phyloP scores from a whole-genome alignment of 495 filamentous ascomycete species.

The Usnea hakonensis region DNA sequence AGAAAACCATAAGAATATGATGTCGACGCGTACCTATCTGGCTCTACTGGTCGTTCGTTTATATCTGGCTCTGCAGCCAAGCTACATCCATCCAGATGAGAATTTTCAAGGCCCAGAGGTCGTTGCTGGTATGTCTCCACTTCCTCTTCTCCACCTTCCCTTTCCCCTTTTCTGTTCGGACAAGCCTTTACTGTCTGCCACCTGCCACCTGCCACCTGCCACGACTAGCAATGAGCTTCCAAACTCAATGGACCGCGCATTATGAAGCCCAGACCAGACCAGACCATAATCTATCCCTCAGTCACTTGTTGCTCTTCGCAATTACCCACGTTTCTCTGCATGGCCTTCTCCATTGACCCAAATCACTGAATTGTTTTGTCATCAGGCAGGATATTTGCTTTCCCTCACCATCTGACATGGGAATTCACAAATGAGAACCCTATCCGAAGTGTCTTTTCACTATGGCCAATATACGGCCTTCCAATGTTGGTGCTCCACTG shows the following conservation, averaged over 20 bases:
- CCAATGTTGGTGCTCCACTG: conserved; percentile 86
- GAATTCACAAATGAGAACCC: conserved; percentile 82
- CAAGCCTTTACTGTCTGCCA: not conserved
- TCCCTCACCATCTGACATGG: conserved; percentile 81
- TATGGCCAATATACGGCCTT: conserved; percentile 89
- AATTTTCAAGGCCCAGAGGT: conserved; percentile 98
- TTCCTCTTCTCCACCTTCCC: not conserved
- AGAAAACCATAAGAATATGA: conserved; percentile 30
- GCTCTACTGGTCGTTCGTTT: conserved; percentile 77
- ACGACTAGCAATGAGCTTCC: conserved; percentile 8
- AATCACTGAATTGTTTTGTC: not conserved
- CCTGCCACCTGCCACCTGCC: no score
- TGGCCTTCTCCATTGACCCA: conserved; percentile 3
- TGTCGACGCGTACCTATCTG: conserved; percentile 91
- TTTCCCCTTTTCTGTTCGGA: not conserved
- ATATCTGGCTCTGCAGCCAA: conserved; percentile 88
- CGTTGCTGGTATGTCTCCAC: conserved; percentile 71
- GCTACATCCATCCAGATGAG: conserved; percentile 97
- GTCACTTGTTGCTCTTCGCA: not conserved
- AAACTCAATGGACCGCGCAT: not conserved
- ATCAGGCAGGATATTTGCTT: conserved; percentile 85
- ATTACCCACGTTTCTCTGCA: not conserved
- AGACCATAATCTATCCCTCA: not conserved
- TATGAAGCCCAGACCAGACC: not conserved
- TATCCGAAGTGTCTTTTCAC: conserved; percentile 88